Conservation (phyloP, 305 asterid species). For the Stenogyne calaminthoides region DNA sequence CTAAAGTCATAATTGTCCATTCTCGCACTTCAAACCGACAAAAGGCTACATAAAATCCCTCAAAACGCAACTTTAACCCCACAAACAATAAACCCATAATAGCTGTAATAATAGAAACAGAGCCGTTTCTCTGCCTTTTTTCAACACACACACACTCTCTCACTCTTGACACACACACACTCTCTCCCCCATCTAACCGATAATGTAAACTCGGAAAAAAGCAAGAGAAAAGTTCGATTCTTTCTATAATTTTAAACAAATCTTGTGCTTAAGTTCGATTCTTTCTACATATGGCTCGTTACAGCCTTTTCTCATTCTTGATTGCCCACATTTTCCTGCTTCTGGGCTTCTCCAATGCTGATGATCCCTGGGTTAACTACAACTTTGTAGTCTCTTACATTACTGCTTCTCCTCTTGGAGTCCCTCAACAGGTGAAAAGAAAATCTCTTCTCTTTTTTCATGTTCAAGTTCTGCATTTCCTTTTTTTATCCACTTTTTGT, state of each 20-base stretch:
- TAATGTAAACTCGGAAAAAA: constrained; percentile 49
- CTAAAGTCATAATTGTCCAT: constrained; percentile 4
- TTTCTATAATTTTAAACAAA: constrained; percentile 13
- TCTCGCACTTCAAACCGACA: constrained; percentile 23
- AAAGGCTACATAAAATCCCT: constrained; percentile 17
- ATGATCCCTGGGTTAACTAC: constrained; percentile 60
- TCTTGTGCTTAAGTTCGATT: background rate
- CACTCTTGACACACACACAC: constrained; percentile 7
- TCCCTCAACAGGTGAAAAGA: constrained; percentile 70
- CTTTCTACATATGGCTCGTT: constrained; percentile 51
- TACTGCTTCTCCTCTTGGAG: constrained; percentile 97
- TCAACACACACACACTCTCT: background rate
- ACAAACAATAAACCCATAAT: background rate
- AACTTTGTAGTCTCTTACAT: constrained; percentile 80
- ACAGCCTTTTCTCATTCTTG: constrained; percentile 35
- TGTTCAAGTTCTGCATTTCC: background rate
- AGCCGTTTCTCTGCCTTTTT: constrained; percentile 30
- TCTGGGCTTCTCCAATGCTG: constrained; percentile 57
- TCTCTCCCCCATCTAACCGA: constrained; percentile 31
- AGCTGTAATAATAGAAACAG: constrained; percentile 14
- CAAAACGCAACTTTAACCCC: background rate
- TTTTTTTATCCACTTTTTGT: background rate
- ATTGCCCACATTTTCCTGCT: constrained; percentile 51
- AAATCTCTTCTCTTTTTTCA: background rate
- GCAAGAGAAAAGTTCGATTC: constrained; percentile 21